These are phyloP conservation scores for Vitis riparia DNA, from an alignment of 164 flowering plant genomes.

Conservation along the genomic window DNA sequence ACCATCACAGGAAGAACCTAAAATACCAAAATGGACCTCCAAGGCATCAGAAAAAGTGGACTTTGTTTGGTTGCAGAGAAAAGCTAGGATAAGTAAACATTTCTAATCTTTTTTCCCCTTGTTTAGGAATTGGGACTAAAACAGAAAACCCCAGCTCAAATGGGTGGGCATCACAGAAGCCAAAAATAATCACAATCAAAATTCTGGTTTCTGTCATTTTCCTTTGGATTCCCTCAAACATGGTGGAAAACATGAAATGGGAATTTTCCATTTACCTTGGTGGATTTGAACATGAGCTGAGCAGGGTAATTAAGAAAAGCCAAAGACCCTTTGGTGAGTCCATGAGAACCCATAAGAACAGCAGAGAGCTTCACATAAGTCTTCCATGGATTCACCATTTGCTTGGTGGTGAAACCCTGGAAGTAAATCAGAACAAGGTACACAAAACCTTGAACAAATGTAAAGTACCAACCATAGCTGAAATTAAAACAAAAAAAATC, in stretches of 20 bases:
- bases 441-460: conserved; percentile 86
- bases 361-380: conserved; percentile 80
- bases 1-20: conserved; percentile 44
- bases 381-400: conserved; percentile 87
- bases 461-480: conserved; percentile 98
- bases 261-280: conserved; percentile 53
- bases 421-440: conserved; percentile 61
- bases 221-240: too few relatives aligned
- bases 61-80: too few relatives aligned
- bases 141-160: too few relatives aligned
- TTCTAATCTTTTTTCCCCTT: too few relatives aligned
- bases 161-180: too few relatives aligned
- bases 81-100: too few relatives aligned
- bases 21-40: background rate
- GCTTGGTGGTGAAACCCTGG: conserved; percentile 86
- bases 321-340: conserved; percentile 86
- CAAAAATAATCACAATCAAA: too few relatives aligned
- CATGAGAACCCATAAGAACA: conserved; percentile 92
- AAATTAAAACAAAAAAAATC: conserved; percentile 7
- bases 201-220: too few relatives aligned
- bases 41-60: too few relatives aligned
- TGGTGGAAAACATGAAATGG: too few relatives aligned
- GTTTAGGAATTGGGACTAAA: too few relatives aligned
- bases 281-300: conserved; percentile 94
- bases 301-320: conserved; percentile 94